Evolutionary conservation across 805 yeast genomes (phyloP), one percentile per base, ranked within the genome.

Genomic region (Saccharomycopsis javanensis): DNA sequence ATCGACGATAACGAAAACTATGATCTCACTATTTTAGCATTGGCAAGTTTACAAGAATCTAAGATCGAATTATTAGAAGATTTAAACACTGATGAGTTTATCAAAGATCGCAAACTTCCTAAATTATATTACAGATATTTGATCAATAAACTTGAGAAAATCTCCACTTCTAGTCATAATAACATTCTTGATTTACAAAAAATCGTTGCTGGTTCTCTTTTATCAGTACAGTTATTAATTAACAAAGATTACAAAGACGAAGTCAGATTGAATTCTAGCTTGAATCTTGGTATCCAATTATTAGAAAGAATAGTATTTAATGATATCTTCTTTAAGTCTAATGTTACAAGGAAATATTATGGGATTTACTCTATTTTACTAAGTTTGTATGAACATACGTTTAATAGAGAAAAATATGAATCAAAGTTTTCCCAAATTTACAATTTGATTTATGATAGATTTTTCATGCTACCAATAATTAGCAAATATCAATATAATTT

Each of bases 1-100:
- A 30, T 50, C 34, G 56, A 55, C 34, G 61, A 53, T 51, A 42
- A 55, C 55, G 52, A 53, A 37, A 61, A 57, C 25, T 63, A 64
- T 27, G 71, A 72, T 4, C 52, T 58, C 2, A 54, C 69, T 11
- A 67, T 71, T 16, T 55, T 54, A 4, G 71, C 68, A 5, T 57
- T 70, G 28, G 46, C 54, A 6, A 51, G 62, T 6, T 48, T 66
- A 7, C 57, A 61, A 5, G 64, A 67, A 42, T 66, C 65, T 13
- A 57, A 59, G 4, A 55, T 60, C 30, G 58, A 58, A 31, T 59
- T 61, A 2, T 51, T 42, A 18, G 59, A 58, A 5, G 64, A 65
- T 50, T 56, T 63, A 8, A 57, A 53, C 33, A 54, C 54, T 1
- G 51, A 62, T 13, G 53, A 55, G 10, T 35, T 20, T 3, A 38